Base-by-base conservation (phyloP, 2,329 filamentous ascomycete genomes). In the Scolecobasidium constrictum region DNA sequence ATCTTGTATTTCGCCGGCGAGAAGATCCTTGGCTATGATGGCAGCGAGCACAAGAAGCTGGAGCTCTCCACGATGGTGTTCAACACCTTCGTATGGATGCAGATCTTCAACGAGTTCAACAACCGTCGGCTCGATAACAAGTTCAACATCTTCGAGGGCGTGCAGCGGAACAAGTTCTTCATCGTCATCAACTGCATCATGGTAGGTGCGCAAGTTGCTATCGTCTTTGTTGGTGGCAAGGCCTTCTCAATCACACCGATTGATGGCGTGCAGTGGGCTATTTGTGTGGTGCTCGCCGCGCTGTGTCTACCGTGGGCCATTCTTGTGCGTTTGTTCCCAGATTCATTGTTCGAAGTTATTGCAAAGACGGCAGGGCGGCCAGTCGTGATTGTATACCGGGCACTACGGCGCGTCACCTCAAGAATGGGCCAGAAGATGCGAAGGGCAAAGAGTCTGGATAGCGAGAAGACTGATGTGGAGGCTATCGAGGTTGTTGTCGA, bases 11-110 rank as follows among this genome's bases (percentile, higher is more conserved):
- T 88, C 52, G 86, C 76, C 22, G 77, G 73, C 40, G 63, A 62
- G 46, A 65, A 56, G 26, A 69, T 86, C 15, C 67, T 68, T 6
- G 77, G 80, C 51, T 58, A 63, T 3, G 62, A 70, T 26, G 53
- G 66, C 23, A 58, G 73, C 5, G 56, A 62, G 11, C n/a, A n/a
- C n/a, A 69, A 79, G 44, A 28, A 21, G 9, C 31, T n/a, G 9
- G 26, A 42, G 12, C 17, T 42, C 17, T 35, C 22, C 21, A 93
- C 87, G 3, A 72, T 96, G 38, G 84, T 96, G 4, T 96, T 96
- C 73, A 96, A 96, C 68, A 92, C 86, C 0, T 96, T 96, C 58
- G 90, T 95, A 41, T 96, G 90, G 90, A 95, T 96, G 88, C 90
- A 96, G 55, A 93, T 96, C 53, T 96, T 96, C 69, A 96, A 96